phyloP scores from a whole-genome alignment of 306 rosid species.

The Geum urbanum region DNA sequence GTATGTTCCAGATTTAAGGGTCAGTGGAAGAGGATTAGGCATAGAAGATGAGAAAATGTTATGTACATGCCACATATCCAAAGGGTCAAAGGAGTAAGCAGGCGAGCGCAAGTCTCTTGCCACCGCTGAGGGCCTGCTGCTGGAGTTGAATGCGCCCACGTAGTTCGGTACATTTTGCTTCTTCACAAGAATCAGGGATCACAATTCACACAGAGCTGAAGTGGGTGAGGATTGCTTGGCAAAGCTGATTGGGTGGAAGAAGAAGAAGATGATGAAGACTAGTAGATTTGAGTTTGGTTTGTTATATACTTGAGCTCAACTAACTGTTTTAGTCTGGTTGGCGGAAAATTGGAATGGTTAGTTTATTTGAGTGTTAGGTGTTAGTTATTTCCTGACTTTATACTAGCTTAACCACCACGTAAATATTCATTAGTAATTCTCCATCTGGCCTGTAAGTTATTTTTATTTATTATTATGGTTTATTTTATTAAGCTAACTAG shows the following conservation, averaged over 20 bases:
- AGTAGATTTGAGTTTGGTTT: constrained; percentile 28
- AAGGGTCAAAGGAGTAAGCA: constrained; percentile 43
- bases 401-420: no score
- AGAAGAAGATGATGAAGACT: constrained; percentile 21
- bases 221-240: background rate
- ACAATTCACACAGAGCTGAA: background rate
- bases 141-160: constrained; percentile 9
- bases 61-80: constrained; percentile 77
- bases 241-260: background rate
- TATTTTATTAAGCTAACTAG: no score
- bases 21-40: background rate
- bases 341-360: constrained; percentile 29
- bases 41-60: constrained; percentile 34
- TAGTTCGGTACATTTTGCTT: constrained; percentile 28
- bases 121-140: constrained; percentile 24
- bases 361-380: constrained; percentile 42
- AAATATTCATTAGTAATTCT: no score
- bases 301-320: constrained; percentile 24
- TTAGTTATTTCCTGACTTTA: background rate
- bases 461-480: no score
- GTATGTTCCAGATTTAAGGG: constrained; percentile 30
- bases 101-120: constrained; percentile 34
- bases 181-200: background rate
- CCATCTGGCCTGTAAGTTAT: no score
- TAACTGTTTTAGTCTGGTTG: constrained; percentile 25